phyloP scores from a whole-genome alignment of 2,329 filamentous ascomycete species.

The Lachnellula willkommii region DNA sequence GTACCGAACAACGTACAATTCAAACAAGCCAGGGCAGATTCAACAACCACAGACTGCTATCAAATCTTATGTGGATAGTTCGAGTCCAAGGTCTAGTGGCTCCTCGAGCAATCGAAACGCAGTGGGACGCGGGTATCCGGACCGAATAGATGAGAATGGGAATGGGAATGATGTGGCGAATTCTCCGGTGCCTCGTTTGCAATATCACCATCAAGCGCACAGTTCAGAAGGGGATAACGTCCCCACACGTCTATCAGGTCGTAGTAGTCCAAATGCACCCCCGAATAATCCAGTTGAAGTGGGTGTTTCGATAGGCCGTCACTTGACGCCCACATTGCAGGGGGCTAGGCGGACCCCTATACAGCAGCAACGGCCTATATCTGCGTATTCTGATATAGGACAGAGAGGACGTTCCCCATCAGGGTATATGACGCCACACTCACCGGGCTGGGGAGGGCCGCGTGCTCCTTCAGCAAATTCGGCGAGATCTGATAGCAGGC shows the following conservation, averaged over 20 bases:
- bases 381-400: conserved; percentile 70
- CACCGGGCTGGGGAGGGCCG: conserved; percentile 23
- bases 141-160: conserved; percentile 23
- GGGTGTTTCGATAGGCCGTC: conserved; percentile 50
- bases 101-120: conserved; percentile 9
- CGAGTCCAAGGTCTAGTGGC: conserved; percentile 18
- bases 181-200: conserved; percentile 47
- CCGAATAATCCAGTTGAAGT: conserved; percentile 37
- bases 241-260: conserved; percentile 11
- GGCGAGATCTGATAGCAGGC: conserved; percentile 25
- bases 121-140: conserved; percentile 7
- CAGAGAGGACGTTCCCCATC: conserved; percentile 56
- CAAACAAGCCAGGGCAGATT: conserved; percentile 17
- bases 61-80: conserved; percentile 26
- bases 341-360: conserved; percentile 51
- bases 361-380: conserved; percentile 57
- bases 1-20: conserved; percentile 25
- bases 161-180: conserved; percentile 8
- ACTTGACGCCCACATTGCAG: conserved; percentile 55
- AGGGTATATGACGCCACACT: conserved; percentile 24
- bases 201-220: conserved; percentile 53
- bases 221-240: conserved; percentile 36
- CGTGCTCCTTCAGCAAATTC: conserved; percentile 30
- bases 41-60: conserved; percentile 30
- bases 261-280: conserved; percentile 13